Evolutionary conservation across 2,329 filamentous ascomycete genomes (phyloP).

Genomic region (Ciborinia camelliae): DNA sequence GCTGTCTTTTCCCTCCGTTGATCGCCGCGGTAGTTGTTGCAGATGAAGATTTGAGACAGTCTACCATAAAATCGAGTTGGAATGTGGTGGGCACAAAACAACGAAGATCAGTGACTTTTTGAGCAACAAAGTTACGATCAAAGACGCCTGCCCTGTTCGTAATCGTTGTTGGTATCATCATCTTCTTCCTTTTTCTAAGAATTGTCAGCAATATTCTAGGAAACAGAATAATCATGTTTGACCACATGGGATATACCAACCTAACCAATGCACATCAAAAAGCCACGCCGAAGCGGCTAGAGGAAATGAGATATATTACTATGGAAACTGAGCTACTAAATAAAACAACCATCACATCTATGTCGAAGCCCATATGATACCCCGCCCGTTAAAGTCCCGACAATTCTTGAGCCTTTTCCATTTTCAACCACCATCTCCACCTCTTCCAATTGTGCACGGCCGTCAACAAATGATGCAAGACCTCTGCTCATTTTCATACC

Average conservation of each 20-base stretch:
- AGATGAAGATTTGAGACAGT: too few species aligned
- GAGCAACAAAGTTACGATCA: too few species aligned
- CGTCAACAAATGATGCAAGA: slow-evolving; percentile 53
- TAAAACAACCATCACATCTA: neutral
- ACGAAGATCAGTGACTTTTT: too few species aligned
- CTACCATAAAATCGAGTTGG: too few species aligned
- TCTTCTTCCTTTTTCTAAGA: neutral
- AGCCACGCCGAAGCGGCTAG: neutral
- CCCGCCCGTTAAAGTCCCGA: too few species aligned
- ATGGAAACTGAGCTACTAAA: too few species aligned
- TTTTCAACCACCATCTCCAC: neutral
- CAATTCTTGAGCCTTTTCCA: neutral
- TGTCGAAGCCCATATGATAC: neutral
- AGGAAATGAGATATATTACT: neutral
- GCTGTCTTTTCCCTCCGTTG: too few species aligned
- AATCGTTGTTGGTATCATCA: neutral
- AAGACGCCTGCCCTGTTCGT: too few species aligned
- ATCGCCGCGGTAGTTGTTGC: too few species aligned
- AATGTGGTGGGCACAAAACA: too few species aligned
- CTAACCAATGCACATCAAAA: neutral
- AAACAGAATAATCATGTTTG: too few species aligned
- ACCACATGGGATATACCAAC: neutral
- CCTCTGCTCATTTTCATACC: slow-evolving; percentile 54
- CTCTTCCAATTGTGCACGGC: slow-evolving; percentile 30
- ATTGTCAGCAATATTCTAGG: neutral